Evolutionary conservation across 257 asterid genomes (phyloP), one percentile per base, ranked within the genome.

Genomic region (Plectranthus barbatus): DNA sequence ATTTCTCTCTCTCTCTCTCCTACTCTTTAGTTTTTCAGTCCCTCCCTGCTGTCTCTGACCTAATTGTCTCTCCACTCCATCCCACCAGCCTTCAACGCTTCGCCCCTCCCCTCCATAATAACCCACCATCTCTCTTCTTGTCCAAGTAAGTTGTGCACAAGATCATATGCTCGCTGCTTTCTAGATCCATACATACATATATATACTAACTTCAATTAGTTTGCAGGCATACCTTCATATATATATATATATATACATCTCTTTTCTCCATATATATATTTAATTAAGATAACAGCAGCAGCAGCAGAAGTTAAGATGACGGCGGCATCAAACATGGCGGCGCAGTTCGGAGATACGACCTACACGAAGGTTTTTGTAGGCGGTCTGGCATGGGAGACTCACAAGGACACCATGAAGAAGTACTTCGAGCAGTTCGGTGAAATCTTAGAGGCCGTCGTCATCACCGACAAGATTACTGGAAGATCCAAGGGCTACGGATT

Each of bases 361-460:
- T 83, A 88, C 76, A 91, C 97, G 8, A 92, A 92, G 73, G 92
- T 92, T 49, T 92, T 92, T 48, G 98, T 92, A 9, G 98, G 99
- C 1, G 99, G 99, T 0, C 74, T 92, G 77, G 99, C 99, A 13
- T 92, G 99, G 99, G 99, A 92, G 83, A 89, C 99, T 39, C 99
- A 89, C 64, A 92, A 92, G 80, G 99, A 92, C 41, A 92, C 97
- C 52, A 92, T 92, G 99, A 87, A 79, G 83, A 80, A 77, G 9
- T 92, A 92, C 81, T 92, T 92, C 58, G 84, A 92, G 60, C 99
- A 92, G 78, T 92, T 92, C 62, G 99, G 99, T 47, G 99, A 92
- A 49, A 92, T 92, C 68, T 54, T 92, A 55, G 99, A 92, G 61
- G 99, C 99, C 6, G 99, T 92, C 9, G 99, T 92, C 75, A 92